A percentile compares a stretch with the other conserved stretches of the same genome.
Evolutionary conservation across 2,329 filamentous ascomycete genomes (phyloP).

Genomic region (Penicillium capsulatum): DNA sequence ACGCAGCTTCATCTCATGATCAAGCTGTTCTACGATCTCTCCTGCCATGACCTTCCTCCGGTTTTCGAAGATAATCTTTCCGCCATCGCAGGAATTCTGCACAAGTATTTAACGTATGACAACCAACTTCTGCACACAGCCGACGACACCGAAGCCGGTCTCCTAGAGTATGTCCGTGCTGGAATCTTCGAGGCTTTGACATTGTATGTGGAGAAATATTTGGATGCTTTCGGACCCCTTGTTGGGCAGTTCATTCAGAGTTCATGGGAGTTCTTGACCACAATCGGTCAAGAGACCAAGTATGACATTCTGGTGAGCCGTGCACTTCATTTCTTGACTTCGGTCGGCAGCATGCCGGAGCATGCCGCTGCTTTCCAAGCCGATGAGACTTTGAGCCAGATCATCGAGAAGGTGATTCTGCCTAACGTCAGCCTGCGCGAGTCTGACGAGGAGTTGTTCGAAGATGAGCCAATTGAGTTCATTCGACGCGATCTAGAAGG

Average conservation of each 20-base stretch:
- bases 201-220: slow-evolving; percentile 89
- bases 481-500: slow-evolving; percentile 93
- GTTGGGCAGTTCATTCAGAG: slow-evolving; percentile 81
- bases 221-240: slow-evolving; percentile 82
- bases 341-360: slow-evolving; percentile 70
- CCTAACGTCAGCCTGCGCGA: slow-evolving; percentile 89
- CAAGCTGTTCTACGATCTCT: slow-evolving; percentile 92
- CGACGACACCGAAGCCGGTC: slow-evolving; percentile 83
- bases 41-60: slow-evolving; percentile 92
- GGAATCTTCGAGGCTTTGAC: slow-evolving; percentile 89
- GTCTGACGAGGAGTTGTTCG: slow-evolving; percentile 91
- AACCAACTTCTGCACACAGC: slow-evolving; percentile 78
- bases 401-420: slow-evolving; percentile 92
- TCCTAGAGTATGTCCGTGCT: slow-evolving; percentile 81
- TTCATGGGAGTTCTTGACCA: slow-evolving; percentile 87
- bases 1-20: slow-evolving; percentile 81
- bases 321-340: slow-evolving; percentile 88
- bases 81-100: slow-evolving; percentile 71
- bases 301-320: slow-evolving; percentile 94
- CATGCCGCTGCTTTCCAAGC: slow-evolving; percentile 85
- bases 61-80: slow-evolving; percentile 86
- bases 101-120: slow-evolving; percentile 90
- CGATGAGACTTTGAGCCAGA: slow-evolving; percentile 71
- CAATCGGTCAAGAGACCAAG: slow-evolving; percentile 79
- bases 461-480: slow-evolving; percentile 98